Evolutionary conservation across 2,329 filamentous ascomycete species (phyloP).

Genomic region (Teratosphaeria nubilosa): DNA sequence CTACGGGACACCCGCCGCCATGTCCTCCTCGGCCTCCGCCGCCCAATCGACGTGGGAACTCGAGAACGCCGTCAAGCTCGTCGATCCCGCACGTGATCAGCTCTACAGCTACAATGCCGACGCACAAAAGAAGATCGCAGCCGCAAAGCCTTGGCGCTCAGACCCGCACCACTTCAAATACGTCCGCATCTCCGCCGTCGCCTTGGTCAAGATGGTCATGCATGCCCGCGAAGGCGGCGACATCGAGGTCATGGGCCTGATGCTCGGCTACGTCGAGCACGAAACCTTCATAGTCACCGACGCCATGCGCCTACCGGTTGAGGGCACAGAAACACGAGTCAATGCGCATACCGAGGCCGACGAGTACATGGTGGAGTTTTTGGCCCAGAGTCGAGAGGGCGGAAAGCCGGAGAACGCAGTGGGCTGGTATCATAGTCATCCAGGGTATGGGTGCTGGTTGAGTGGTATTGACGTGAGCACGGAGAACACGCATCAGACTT

Average conservation of each 20-base stretch:
- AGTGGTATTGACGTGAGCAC: conserved; percentile 92
- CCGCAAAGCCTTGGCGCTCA: conserved; percentile 61
- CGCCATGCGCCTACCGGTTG: conserved; percentile 84
- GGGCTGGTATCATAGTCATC: conserved; percentile 97
- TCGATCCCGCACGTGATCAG: conserved; percentile 79
- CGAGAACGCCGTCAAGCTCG: conserved; percentile 69
- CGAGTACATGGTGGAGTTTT: conserved; percentile 89
- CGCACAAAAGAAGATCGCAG: conserved; percentile 56
- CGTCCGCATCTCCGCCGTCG: conserved; percentile 86
- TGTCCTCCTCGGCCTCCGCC: neutral
- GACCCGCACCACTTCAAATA: conserved; percentile 85
- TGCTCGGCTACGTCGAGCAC: conserved; percentile 86
- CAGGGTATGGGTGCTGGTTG: conserved; percentile 96
- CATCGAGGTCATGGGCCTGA: conserved; percentile 93
- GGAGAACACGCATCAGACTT: conserved; percentile 73
- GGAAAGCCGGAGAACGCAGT: conserved; percentile 82
- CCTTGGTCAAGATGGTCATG: conserved; percentile 98
- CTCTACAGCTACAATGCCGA: conserved; percentile 73
- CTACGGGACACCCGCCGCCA: neutral
- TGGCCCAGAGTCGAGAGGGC: conserved; percentile 63
- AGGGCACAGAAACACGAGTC: conserved; percentile 95
- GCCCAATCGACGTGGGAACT: conserved; percentile 46
- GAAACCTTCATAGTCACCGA: conserved; percentile 89
- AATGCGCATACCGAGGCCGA: conserved; percentile 94
- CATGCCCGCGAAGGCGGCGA: conserved; percentile 89